Evolutionary conservation across 768 basidiomycete species (phyloP).

Genomic region (Mycena vulgaris): DNA sequence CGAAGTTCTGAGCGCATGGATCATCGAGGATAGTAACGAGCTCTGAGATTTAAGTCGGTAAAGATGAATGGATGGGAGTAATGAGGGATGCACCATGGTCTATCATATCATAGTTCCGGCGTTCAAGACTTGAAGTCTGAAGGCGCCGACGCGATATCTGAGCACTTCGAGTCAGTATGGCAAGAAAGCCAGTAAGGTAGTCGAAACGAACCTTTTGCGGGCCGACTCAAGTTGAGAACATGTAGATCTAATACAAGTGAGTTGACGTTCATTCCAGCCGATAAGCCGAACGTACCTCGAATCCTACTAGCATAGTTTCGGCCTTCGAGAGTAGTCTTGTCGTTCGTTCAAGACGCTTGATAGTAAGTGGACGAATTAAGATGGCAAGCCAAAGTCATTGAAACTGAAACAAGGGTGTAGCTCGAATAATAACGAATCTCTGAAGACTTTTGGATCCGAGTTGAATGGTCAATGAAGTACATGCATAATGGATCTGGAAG

Average conservation of each 20-base stretch:
- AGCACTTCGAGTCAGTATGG: constrained; percentile 4
- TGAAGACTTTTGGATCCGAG: constrained; percentile 9
- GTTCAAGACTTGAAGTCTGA: no score
- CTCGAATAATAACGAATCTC: neutral
- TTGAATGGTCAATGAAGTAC: neutral
- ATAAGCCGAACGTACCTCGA: constrained; percentile 2
- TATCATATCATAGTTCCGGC: neutral
- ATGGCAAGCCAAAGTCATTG: no score
- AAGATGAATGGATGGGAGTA: neutral
- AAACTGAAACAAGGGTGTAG: neutral
- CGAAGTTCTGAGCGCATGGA: no score
- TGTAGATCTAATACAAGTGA: neutral
- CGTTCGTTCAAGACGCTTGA: neutral
- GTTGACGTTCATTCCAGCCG: neutral
- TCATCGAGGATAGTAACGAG: no score
- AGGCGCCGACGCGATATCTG: neutral
- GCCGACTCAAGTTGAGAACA: constrained; percentile 1
- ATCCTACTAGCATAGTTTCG: neutral
- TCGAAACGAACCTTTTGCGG: no score
- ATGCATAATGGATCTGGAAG: constrained; percentile 9
- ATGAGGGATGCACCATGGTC: neutral
- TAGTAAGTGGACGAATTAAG: constrained; percentile 6
- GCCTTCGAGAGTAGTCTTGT: neutral
- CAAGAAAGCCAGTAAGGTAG: neutral
- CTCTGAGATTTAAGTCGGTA: neutral